Evolutionary conservation across 441 rosid species (phyloP).

Genomic region (Theobroma grandiflorum): DNA sequence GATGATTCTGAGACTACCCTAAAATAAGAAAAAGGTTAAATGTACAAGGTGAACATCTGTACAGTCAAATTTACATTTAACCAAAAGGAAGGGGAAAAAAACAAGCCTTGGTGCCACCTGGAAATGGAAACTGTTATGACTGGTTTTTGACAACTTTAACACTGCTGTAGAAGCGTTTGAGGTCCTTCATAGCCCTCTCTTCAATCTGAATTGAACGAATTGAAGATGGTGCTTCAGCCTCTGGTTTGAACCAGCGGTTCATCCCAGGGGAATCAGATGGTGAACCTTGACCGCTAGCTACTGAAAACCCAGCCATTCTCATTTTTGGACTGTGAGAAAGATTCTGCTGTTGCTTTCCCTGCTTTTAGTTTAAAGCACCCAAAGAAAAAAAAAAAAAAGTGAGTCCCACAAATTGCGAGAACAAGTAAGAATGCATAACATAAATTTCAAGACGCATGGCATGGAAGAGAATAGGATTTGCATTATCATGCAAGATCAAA

Average conservation of each 20-base stretch:
- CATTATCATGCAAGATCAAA: neutral
- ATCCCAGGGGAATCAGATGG: constrained; percentile 87
- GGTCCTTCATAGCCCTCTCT: constrained; percentile 97
- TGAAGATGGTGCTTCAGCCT: constrained; percentile 71
- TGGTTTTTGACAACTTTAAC: constrained; percentile 85
- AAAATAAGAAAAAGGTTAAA: constrained; percentile 21
- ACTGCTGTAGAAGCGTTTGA: constrained; percentile 86
- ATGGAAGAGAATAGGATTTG: neutral
- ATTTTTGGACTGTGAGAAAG: constrained; percentile 77
- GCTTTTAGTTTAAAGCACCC: constrained; percentile 17
- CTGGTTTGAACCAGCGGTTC: constrained; percentile 98
- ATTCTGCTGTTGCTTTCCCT: constrained; percentile 72
- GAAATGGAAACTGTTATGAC: constrained; percentile 37
- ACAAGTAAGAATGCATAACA: neutral
- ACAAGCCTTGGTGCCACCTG: constrained; percentile 28
- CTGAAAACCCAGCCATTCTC: constrained; percentile 75
- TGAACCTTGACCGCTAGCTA: constrained; percentile 72
- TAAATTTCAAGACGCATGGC: neutral
- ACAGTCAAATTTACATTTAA: constrained; percentile 47
- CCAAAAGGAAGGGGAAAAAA: neutral
- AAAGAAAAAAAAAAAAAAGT: neutral
- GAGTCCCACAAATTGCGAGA: neutral
- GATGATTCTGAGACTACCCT: constrained; percentile 23
- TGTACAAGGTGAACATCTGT: constrained; percentile 46
- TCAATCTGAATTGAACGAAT: constrained; percentile 94